These are phyloP conservation scores for Paecilomyces formosus DNA, from an alignment of 2,329 filamentous ascomycete species.

Conservation along the genomic window DNA sequence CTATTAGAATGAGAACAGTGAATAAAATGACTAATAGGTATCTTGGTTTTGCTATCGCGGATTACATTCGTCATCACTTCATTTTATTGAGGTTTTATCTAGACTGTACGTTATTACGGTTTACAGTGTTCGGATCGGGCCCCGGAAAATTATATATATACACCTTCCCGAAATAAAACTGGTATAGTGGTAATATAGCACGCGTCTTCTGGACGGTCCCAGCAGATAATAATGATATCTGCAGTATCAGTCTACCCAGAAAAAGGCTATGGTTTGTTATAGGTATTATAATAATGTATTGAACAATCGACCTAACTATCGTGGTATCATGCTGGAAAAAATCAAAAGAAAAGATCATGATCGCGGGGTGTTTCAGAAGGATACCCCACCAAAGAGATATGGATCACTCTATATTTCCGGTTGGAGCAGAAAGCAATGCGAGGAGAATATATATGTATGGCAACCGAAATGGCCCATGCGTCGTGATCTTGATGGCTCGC, in stretches of 20 bases:
- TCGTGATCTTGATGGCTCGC: neutral
- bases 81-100: too few species aligned
- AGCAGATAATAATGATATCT: neutral
- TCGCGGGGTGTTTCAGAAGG: neutral
- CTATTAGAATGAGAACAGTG: too few species aligned
- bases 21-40: too few species aligned
- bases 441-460: neutral
- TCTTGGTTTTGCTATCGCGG: too few species aligned
- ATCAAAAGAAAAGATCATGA: neutral
- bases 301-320: neutral
- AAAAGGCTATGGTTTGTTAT: neutral
- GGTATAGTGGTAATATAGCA: too few species aligned
- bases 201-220: too few species aligned
- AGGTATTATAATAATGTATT: neutral
- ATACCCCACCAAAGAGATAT: neutral
- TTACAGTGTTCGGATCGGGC: too few species aligned
- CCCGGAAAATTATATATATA: too few species aligned
- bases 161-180: neutral
- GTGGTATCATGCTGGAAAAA: neutral
- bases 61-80: too few species aligned
- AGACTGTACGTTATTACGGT: too few species aligned
- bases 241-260: too few species aligned
- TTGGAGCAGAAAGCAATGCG: neutral
- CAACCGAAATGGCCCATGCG: neutral
- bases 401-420: neutral